These are phyloP conservation scores for Parmales sp. DNA, from an alignment of 108 stramenopile species.

Conservation along the genomic window DNA sequence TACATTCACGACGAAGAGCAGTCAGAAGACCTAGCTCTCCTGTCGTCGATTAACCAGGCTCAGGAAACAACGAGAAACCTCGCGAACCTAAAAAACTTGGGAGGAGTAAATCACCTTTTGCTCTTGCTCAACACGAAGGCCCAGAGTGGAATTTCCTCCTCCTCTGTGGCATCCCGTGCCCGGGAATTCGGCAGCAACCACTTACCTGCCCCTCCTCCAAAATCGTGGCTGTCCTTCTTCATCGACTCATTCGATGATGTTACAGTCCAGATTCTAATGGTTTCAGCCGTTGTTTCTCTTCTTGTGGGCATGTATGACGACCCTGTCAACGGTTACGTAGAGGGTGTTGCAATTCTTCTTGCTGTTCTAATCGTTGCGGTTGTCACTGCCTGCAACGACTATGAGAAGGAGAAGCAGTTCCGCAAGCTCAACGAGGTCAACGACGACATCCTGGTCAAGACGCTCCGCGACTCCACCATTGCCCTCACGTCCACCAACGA, in stretches of 20 bases:
- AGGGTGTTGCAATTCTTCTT: conserved; percentile 74
- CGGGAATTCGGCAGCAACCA: not conserved
- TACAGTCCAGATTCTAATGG: conserved; percentile 86
- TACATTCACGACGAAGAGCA: not conserved
- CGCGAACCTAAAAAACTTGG: not conserved
- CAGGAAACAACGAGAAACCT: not conserved
- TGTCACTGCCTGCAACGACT: conserved; percentile 81
- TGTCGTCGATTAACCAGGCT: not conserved
- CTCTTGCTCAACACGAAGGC: not conserved
- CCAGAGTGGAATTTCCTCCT: not conserved
- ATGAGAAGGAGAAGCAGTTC: conserved; percentile 83
- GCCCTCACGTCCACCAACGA: conserved; percentile 19
- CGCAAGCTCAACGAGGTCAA: conserved; percentile 59
- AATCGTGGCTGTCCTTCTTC: conserved; percentile 74
- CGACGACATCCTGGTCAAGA: conserved; percentile 52
- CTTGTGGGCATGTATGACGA: conserved; percentile 85
- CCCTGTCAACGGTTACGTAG: conserved; percentile 73
- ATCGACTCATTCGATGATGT: conserved; percentile 94
- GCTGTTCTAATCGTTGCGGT: conserved; percentile 76
- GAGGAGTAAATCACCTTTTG: not conserved
- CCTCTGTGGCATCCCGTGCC: not conserved
- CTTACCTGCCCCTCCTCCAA: conserved; percentile 19
- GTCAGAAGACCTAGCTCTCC: not conserved
- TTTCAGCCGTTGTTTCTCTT: conserved; percentile 79
- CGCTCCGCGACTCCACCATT: conserved; percentile 25